phyloP scores from a whole-genome alignment of 495 filamentous ascomycete genomes.

The Penicillium waksmanii region DNA sequence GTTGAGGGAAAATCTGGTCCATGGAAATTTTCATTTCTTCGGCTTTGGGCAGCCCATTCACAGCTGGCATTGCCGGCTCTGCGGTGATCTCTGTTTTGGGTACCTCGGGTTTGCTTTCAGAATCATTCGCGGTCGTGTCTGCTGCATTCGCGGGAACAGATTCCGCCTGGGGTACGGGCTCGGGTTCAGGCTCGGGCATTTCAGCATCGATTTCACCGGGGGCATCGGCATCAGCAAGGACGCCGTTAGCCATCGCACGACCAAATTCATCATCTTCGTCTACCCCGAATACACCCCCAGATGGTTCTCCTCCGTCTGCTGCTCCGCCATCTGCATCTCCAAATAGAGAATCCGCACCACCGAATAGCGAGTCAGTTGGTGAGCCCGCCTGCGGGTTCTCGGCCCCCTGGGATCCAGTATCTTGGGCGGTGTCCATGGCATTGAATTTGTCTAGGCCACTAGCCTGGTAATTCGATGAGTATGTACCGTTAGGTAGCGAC shows the following conservation, averaged over 20 bases:
- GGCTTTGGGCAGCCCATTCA: slow-evolving; percentile 58
- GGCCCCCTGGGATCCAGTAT: slow-evolving; percentile 40
- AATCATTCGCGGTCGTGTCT: slow-evolving; percentile 13
- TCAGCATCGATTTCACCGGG: slow-evolving; percentile 38
- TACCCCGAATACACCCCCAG: slow-evolving; percentile 64
- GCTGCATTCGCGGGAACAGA: slow-evolving; percentile 10
- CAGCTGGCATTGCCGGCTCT: slow-evolving; percentile 27
- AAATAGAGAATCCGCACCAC: slow-evolving; percentile 73
- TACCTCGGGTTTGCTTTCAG: slow-evolving; percentile 20
- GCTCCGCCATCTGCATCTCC: slow-evolving; percentile 64
- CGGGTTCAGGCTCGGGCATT: slow-evolving; percentile 27
- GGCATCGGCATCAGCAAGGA: slow-evolving; percentile 41
- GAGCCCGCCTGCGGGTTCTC: slow-evolving; percentile 59
- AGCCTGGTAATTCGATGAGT: slow-evolving; percentile 59
- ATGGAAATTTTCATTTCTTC: slow-evolving; percentile 45
- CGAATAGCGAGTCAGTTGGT: slow-evolving; percentile 71
- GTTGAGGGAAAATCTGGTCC: slow-evolving; percentile 34
- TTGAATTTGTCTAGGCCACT: slow-evolving; percentile 48
- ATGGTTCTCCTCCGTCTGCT: slow-evolving; percentile 59
- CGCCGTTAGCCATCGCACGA: slow-evolving; percentile 70
- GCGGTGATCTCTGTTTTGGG: slow-evolving; percentile 24
- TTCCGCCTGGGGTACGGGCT: slow-evolving; percentile 21
- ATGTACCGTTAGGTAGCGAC: slow-evolving; percentile 64
- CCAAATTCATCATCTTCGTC: slow-evolving; percentile 91
- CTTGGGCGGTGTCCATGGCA: slow-evolving; percentile 51